Base-by-base conservation (phyloP, 208 protist species). In the Trypanosoma boissoni region DNA sequence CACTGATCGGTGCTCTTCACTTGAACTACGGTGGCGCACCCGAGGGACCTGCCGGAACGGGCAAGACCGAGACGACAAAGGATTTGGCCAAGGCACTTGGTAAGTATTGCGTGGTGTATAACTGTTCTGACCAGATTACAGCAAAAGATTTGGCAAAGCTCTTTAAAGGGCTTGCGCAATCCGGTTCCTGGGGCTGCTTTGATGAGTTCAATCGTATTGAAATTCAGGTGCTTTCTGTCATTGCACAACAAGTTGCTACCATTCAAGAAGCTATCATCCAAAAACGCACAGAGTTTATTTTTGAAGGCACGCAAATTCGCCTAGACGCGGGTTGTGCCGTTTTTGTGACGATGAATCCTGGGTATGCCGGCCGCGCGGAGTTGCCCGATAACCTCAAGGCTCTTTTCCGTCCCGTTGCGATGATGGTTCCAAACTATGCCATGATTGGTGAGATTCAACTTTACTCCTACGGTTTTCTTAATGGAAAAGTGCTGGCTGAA, bases 11-110 rank as follows among this genome's bases (percentile, higher is more conserved):
- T 49, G 96, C 97, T n/a, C 78, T 99, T 18, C 96, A 98, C 61
- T 76, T 99, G 26, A 95, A 97, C 68, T 96, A 98, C 62, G 97
- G 97, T 37, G 97, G 97, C 44, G 93, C 95, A 0, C 98, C 98
- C 0, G 96, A 97, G 43, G 98, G 98, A 3, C 98, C 98, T 24
- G 98, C 96, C 16, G 97, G 97, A 23, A 99, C 97, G 18, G 97
- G 97, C 27, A 99, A 99, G 79, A 99, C 97, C 14, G 98, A 99
- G 75, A 98, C 97, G n/a, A 98, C 96, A 18, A 99, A 99, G 76
- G 97, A 99, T 78, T 78, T 99, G 8, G 88, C 92, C 62, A 97
- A 97, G 81, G 92, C 89, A 12, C 69, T 99, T 6, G 96, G 89
- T 20, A 98, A 97, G 74, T 94, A 98, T 58, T 96, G 91, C 61